Base-by-base conservation (phyloP, 2,329 filamentous ascomycete species). In the Ambrosiella cleistominuta region DNA sequence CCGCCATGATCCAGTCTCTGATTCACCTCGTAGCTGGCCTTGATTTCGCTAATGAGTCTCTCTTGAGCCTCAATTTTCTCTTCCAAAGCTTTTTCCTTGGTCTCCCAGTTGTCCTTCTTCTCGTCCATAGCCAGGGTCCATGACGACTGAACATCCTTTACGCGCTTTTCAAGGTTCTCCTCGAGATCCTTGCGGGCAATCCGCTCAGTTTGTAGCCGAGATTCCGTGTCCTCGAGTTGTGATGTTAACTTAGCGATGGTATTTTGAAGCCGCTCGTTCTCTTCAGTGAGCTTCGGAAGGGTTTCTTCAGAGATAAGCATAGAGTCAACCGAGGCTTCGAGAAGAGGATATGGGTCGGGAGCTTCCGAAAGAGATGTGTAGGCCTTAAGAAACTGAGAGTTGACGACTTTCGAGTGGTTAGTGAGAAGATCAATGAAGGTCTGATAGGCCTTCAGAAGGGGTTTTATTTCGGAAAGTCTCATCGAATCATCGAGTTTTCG, bases 61-160 rank as follows among this genome's bases (percentile, higher is more conserved):
- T 98, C 93, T 67, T 98, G 91, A 64, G 85, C 94, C 69, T 96
- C 91, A 2, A 95, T 76, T 71, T 96, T 97, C 65, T 97, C 91
- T 66, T 95, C 89, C 61, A 96, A 71, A 36, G 80, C 82, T 72
- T 86, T 87, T 72, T 98, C 93, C 68, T 95, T 96, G 7, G 91
- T 83, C 57, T 86, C 83, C 93, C 93, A 98, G 67, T 98, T 98
- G 68, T 91, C 88, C 65, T 88, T 85, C 71, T 95, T 96, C 74
- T 98, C 93, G 59, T 86, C 83, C 55, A 98, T 69, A 3, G 96
- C 90, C 27, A 88, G 89, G 11, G 81, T 79, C 91, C 93, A 98
- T 2, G 88, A 93, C 12, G 80, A 74, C 70, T 97, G 89, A 1
- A 97, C 83, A 63, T 95, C 90, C 70, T 90, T 94, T 60, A 94